Base-by-base conservation (phyloP, 164 flowering plant genomes). In the Sextonia rubra region DNA sequence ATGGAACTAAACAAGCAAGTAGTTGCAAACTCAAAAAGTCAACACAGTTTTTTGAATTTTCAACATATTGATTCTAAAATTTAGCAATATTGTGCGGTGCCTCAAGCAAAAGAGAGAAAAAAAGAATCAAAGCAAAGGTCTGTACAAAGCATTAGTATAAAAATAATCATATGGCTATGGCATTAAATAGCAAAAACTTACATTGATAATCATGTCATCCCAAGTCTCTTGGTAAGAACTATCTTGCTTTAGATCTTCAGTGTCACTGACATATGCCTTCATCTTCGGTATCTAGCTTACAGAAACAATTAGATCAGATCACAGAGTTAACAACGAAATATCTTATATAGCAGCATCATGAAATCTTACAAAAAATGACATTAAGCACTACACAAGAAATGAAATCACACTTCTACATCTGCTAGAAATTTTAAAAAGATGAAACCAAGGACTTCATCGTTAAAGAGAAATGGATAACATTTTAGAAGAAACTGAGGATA, bases 121-220 rank as follows among this genome's bases (percentile, higher is more conserved):
- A 58, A 56, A 20, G 18, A 58, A n/a, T n/a, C 23, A 58, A 23
- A 58, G 1, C 11, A 58, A 3, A 18, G 11, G 11, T 58, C 18
- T 58, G 61, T 58, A 23, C n/a, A 58, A 58, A n/a, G n/a, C 61
- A 8, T 22, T 18, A 6, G 61, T n/a, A 7, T 7, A 62, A 30
- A 62, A 24, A 26, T 4, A n/a, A 17, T 30, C 14, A 12, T 65
- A 27, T 29, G 3, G 68, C 6, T 27, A 65, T 65, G 27, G 68
- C 44, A 6, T 27, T 14, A 17, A 30, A 65, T 30, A 26, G 52
- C n/a, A 12, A 17, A 2, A 44, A 14, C 92, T 87, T 81, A 95
- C 99, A 86, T 89, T 85, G 58, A 95, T 83, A 78, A 95, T 90
- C 99, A 95, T 93, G 82, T 89, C 90, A 79, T 95, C 99, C 99